Conservation (phyloP, 2,329 filamentous ascomycete genomes). For the Torrubiellomyces zombiae region DNA sequence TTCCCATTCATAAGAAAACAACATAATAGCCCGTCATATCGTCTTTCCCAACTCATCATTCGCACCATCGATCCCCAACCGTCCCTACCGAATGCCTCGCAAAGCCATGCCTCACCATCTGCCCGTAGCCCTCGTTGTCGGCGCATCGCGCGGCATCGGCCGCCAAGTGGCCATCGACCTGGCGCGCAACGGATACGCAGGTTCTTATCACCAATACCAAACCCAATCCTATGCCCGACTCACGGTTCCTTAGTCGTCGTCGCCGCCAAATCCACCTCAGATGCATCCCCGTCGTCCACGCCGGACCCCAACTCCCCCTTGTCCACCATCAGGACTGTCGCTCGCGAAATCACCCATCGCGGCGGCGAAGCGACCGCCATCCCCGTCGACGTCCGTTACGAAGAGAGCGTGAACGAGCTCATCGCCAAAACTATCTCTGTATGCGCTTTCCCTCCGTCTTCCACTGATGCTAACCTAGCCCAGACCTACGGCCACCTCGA, state of each 20-base stretch:
- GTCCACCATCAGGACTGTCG: conserved; percentile 69
- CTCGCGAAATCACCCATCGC: conserved; percentile 50
- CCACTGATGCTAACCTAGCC: background rate
- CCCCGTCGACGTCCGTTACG: conserved; percentile 51
- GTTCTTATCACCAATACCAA: conserved; percentile 22
- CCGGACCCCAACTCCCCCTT: conserved; percentile 58
- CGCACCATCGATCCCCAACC: too few relatives aligned
- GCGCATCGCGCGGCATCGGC: conserved; percentile 66
- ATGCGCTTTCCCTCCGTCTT: background rate
- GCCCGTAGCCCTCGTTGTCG: conserved; percentile 56
- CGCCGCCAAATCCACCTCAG: conserved; percentile 57
- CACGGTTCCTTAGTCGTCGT: conserved; percentile 43
- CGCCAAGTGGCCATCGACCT: conserved; percentile 66
- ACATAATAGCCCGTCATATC: too few relatives aligned
- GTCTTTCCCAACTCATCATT: too few relatives aligned
- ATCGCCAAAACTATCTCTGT: conserved; percentile 37
- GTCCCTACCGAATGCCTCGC: too few relatives aligned
- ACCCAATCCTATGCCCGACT: background rate
- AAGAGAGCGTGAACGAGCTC: conserved; percentile 42
- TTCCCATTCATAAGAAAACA: too few relatives aligned
- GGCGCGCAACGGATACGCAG: conserved; percentile 51
- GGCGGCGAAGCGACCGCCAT: conserved; percentile 50
- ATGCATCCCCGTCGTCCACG: conserved; percentile 34
- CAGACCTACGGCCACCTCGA: conserved; percentile 48
- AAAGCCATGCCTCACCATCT: too few relatives aligned